These are phyloP conservation scores for Fusarium tricinctum DNA, from an alignment of 2,329 filamentous ascomycete genomes.

Conservation along the genomic window DNA sequence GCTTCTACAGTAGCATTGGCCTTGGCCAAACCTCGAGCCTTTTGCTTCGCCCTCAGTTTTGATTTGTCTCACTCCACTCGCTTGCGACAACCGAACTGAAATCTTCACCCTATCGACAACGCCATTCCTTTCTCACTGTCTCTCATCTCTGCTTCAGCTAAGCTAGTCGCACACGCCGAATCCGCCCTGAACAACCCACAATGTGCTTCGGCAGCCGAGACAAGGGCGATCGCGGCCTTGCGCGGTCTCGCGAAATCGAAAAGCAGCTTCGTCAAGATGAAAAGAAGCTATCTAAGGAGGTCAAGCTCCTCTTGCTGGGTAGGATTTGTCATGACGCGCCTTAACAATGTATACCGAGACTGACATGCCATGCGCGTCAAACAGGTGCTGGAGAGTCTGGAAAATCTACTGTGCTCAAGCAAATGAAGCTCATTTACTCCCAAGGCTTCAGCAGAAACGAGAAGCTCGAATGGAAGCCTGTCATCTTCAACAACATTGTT, in stretches of 20 bases:
- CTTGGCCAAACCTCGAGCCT: constrained; percentile 7
- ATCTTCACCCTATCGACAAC: neutral
- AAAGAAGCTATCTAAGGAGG: constrained; percentile 86
- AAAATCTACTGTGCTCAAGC: constrained; percentile 97
- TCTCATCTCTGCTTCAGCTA: constrained; percentile 9
- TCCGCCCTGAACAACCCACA: constrained; percentile 32
- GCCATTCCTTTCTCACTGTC: constrained; percentile 7
- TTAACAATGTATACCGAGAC: constrained; percentile 6
- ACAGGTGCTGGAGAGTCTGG: constrained; percentile 89
- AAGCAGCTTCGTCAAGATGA: constrained; percentile 87
- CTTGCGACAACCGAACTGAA: constrained; percentile 11
- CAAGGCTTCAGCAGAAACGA: constrained; percentile 92
- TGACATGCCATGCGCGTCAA: constrained; percentile 30
- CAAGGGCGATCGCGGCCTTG: constrained; percentile 63
- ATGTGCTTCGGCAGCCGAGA: constrained; percentile 77
- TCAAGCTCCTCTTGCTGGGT: constrained; percentile 96
- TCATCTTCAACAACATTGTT: constrained; percentile 95
- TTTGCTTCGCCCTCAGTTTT: constrained; percentile 2
- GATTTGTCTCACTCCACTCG: constrained; percentile 13
- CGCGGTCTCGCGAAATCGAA: constrained; percentile 83
- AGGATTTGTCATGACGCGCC: constrained; percentile 31
- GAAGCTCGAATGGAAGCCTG: constrained; percentile 92
- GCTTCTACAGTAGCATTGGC: constrained; percentile 2
- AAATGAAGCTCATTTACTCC: constrained; percentile 98
- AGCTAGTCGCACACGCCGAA: constrained; percentile 6